Evolutionary conservation across 1,139 yeast species (phyloP).

Genomic region (Ogataea hybrid): DNA sequence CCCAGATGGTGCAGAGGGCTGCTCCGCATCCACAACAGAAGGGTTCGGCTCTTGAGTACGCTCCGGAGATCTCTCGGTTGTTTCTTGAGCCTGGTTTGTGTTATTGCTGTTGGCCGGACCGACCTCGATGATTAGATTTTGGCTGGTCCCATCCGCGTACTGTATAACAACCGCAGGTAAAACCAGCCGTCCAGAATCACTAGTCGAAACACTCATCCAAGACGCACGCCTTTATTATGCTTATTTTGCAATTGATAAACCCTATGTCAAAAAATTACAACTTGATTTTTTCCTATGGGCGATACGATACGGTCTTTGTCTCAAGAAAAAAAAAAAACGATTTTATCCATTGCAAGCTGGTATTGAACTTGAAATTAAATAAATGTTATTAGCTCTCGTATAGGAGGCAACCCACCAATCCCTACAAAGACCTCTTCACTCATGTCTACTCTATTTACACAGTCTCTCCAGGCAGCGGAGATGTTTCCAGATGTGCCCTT

Average conservation of each 20-base stretch:
- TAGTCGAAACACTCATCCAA: conserved; percentile 17
- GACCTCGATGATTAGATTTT: conserved; percentile 29
- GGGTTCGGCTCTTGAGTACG: conserved; percentile 2
- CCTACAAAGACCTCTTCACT: background rate
- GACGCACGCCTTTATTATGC: background rate
- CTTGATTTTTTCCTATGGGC: conserved; percentile 4
- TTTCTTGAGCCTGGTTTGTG: conserved; percentile 1
- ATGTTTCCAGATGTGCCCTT: conserved; percentile 30
- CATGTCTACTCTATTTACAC: conserved; percentile 7
- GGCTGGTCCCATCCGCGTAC: conserved; percentile 29
- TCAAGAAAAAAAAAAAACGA: too few relatives aligned
- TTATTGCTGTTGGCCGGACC: conserved; percentile 20
- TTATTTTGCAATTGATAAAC: background rate
- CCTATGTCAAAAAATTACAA: conserved; percentile 8
- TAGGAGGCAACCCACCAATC: too few relatives aligned
- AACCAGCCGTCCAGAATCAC: conserved; percentile 23
- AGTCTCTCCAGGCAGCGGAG: conserved; percentile 20
- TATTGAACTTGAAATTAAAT: too few relatives aligned
- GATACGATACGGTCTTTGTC: background rate
- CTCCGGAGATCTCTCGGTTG: background rate
- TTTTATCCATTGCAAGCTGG: background rate
- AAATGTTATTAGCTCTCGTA: too few relatives aligned
- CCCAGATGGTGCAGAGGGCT: conserved; percentile 12
- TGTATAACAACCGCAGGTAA: conserved; percentile 30
- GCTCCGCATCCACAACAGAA: background rate